Conservation (phyloP, 169 alveolate species). For the Eimeria praecox region DNA sequence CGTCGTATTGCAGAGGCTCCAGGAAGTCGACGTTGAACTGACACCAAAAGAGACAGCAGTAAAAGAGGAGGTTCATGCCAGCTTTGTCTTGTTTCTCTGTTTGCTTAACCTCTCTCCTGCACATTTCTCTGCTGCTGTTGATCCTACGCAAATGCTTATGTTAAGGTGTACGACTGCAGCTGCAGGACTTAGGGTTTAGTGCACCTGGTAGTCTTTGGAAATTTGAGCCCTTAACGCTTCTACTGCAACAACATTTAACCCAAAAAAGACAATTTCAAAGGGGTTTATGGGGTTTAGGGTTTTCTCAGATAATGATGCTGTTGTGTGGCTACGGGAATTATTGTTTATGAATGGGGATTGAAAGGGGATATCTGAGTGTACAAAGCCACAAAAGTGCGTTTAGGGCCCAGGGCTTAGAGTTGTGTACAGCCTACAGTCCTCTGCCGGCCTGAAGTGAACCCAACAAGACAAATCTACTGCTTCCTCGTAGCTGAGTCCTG, state of each 20-base stretch:
- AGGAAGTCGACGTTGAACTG: conserved; percentile 72
- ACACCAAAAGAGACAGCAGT: neutral
- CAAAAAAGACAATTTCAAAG: too few relatives aligned
- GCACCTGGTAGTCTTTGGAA: conserved; percentile 74
- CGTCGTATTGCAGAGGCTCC: conserved; percentile 59
- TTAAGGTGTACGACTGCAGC: neutral
- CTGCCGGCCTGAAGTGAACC: conserved; percentile 80
- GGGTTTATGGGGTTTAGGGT: too few relatives aligned
- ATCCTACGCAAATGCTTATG: neutral
- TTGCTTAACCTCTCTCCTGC: neutral
- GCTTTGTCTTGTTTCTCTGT: neutral
- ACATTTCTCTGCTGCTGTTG: neutral
- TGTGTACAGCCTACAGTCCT: conserved; percentile 51
- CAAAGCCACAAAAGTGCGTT: too few relatives aligned
- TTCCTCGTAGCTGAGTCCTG: conserved; percentile 69
- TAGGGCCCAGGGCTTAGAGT: neutral
- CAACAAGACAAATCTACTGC: conserved; percentile 59
- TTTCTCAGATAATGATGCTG: too few relatives aligned
- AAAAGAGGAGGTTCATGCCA: neutral
- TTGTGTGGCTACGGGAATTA: too few relatives aligned
- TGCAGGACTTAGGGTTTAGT: neutral
- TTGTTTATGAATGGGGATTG: too few relatives aligned
- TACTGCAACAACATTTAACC: conserved; percentile 28
- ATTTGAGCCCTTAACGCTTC: conserved; percentile 63
- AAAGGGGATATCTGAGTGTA: too few relatives aligned